Base-by-base conservation (phyloP, 345 rosid genomes). In the Limnanthes douglasii region DNA sequence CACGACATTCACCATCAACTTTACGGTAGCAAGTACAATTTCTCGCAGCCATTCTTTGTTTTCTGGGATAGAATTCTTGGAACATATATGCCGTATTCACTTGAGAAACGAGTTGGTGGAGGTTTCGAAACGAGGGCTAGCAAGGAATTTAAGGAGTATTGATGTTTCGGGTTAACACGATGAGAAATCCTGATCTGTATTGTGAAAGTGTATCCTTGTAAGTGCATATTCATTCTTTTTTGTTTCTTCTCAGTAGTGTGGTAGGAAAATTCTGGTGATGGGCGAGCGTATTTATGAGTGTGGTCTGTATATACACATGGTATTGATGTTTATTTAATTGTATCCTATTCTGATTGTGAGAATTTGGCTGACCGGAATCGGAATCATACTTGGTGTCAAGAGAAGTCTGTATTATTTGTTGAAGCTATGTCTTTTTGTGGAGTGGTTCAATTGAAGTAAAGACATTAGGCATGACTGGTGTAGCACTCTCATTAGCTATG, bases 1-100 rank as follows among this genome's bases (percentile, higher is more conserved):
- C 94, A 83, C 10, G 92, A 83, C 53, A 58, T 83, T 45, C 94
- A 78, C 65, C 92, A 83, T 48, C 94, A 83, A 55, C 75, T 74
- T 2, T 70, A 78, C 35, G 94, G 94, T 12, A 74, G 36, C 72
- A 82, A 78, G 48, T 69, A 54, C 58, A 78, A 82, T 64, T 82
- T 78, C 59, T 75, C 94, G 4, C 94, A 72, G 50, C 86, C 92
- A 6, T 83, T 78, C 66, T 83, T 83, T 12, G 62, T 70, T 24
- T 48, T 64, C 64, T 78, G 94, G 94, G 94, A 83, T 51, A 54
- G 66, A 64, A 69, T 82, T 51, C 72, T 82, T 0, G 86, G 94
- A 23, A 82, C 94, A n/a, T 69, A 82, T 18, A 82, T 82, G 94
- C 79, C 94, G 4, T 82, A 78, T 47, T 48, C 79, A 0, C 75